Conservation (phyloP, 1,284 basidiomycete genomes). For the Ceratobasidium sp. region DNA sequence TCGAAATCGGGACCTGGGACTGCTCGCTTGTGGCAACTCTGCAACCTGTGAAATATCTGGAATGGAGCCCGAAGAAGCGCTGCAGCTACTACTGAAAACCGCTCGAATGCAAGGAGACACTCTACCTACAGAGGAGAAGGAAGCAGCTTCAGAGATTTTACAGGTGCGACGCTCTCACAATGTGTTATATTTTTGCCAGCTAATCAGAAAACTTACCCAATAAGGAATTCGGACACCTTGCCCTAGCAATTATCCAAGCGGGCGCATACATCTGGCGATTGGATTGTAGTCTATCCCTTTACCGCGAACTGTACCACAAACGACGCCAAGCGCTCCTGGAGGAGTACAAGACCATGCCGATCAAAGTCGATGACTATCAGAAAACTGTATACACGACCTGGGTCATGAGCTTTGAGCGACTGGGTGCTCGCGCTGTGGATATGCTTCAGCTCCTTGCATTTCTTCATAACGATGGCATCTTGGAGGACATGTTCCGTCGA, state of each 20-base stretch:
- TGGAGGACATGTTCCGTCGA: conserved; percentile 5
- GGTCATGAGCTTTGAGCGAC: conserved; percentile 8
- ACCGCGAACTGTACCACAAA: background rate
- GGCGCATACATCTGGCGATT: conserved; percentile 25
- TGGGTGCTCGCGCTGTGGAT: background rate
- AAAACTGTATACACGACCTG: conserved; percentile 14
- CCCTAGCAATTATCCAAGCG: conserved; percentile 37
- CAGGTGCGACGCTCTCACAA: background rate
- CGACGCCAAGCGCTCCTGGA: conserved; percentile 3
- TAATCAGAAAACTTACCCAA: background rate
- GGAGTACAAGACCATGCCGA: background rate
- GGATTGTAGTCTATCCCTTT: background rate
- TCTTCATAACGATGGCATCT: conserved; percentile 1
- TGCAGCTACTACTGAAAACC: background rate
- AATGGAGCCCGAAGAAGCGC: background rate
- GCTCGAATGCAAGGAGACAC: background rate
- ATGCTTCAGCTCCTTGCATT: conserved; percentile 8
- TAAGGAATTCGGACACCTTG: conserved; percentile 10
- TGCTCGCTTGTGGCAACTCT: background rate
- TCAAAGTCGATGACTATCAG: background rate
- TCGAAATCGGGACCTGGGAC: conserved; percentile 23
- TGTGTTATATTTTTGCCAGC: background rate
- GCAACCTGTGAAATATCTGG: conserved; percentile 15
- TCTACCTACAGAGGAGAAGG: background rate
- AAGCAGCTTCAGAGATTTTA: background rate